phyloP scores from a whole-genome alignment of 2,329 filamentous ascomycete species.

The Incumbomyces lentus region DNA sequence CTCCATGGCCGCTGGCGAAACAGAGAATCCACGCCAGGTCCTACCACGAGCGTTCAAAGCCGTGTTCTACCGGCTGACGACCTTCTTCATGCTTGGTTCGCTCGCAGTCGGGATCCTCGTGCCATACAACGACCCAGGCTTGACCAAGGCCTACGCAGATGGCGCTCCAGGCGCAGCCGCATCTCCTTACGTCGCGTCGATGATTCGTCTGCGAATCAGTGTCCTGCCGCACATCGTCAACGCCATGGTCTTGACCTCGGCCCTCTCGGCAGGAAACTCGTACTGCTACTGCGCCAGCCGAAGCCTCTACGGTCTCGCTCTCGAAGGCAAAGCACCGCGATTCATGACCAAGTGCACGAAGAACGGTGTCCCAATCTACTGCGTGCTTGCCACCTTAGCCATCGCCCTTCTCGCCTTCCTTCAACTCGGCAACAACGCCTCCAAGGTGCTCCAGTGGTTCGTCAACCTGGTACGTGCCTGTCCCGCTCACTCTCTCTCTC shows the following conservation, averaged over 20 bases:
- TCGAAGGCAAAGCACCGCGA: conserved; percentile 56
- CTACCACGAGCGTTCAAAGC: conserved; percentile 67
- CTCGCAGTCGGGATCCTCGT: conserved; percentile 63
- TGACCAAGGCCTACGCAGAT: conserved; percentile 50
- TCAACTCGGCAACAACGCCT: conserved; percentile 55
- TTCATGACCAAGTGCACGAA: conserved; percentile 54
- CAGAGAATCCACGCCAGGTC: conserved; percentile 57
- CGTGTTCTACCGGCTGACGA: conserved; percentile 66
- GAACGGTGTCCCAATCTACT: conserved; percentile 63
- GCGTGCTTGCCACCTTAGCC: conserved; percentile 53
- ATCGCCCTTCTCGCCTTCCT: conserved; percentile 65
- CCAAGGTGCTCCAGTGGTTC: conserved; percentile 63
- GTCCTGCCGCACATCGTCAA: conserved; percentile 63
- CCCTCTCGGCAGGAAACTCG: conserved; percentile 59
- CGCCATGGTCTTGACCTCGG: conserved; percentile 58
- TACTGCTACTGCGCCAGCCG: conserved; percentile 59
- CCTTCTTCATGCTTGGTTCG: conserved; percentile 66
- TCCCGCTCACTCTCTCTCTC: background rate
- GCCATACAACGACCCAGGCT: conserved; percentile 54
- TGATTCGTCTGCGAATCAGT: conserved; percentile 54
- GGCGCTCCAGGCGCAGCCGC: conserved; percentile 57
- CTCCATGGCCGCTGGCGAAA: conserved; percentile 55
- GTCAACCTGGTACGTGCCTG: conserved; percentile 45
- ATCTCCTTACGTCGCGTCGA: conserved; percentile 55
- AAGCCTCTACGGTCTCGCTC: conserved; percentile 56